Conservation (phyloP, 768 basidiomycete species). For the Gyrodon lividus region DNA sequence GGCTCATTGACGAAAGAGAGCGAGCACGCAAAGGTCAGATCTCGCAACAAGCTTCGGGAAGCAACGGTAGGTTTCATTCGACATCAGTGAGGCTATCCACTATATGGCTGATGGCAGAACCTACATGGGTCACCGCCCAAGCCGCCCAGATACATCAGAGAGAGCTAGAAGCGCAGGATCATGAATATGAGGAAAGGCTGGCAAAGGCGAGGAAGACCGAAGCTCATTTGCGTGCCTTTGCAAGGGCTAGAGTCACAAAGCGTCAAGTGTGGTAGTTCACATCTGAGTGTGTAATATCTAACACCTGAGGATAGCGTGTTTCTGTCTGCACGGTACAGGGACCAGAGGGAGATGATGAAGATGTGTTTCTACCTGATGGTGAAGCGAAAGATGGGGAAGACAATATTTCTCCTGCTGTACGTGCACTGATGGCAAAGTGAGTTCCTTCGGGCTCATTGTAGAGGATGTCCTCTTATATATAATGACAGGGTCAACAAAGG, state of each 20-base stretch:
- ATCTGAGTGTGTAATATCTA: not conserved
- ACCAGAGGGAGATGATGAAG: slow-evolving; percentile 50
- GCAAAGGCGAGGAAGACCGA: slow-evolving; percentile 63
- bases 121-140: slow-evolving; percentile 77
- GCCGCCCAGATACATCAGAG: slow-evolving; percentile 61
- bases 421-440: slow-evolving; percentile 78
- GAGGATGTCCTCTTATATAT: not conserved
- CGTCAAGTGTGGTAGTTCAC: slow-evolving; percentile 44
- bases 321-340: slow-evolving; percentile 13
- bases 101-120: slow-evolving; percentile 37
- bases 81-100: slow-evolving; percentile 1
- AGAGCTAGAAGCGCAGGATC: slow-evolving; percentile 67
- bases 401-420: slow-evolving; percentile 76
- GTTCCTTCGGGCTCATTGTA: slow-evolving; percentile 12
- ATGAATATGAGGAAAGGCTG: slow-evolving; percentile 61
- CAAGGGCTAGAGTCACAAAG: slow-evolving; percentile 59
- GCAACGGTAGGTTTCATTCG: slow-evolving; percentile 25
- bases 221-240: slow-evolving; percentile 49
- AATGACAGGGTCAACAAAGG: slow-evolving; percentile 17
- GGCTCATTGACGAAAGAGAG: slow-evolving; percentile 68
- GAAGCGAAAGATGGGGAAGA: slow-evolving; percentile 34
- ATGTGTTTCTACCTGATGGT: slow-evolving; percentile 69
- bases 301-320: slow-evolving; percentile 24
- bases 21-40: slow-evolving; percentile 69
- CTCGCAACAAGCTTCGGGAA: slow-evolving; percentile 25